phyloP scores from a whole-genome alignment of 768 basidiomycete genomes.

The Rhodotorula paludigena region DNA sequence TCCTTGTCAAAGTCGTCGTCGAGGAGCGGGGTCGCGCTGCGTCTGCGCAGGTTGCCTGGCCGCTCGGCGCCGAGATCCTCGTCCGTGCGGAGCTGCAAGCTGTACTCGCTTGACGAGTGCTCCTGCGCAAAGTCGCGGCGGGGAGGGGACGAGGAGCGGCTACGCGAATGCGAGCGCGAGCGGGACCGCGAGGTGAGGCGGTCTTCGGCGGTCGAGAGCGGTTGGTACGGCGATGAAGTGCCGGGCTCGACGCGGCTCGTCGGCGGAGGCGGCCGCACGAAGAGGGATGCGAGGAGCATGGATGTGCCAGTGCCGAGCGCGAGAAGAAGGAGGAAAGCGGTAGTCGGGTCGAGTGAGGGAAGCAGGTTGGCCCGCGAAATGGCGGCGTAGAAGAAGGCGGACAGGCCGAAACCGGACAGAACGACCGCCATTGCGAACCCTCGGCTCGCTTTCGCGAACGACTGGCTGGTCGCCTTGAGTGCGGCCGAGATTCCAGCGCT shows the following conservation, averaged over 20 bases:
- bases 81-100: neutral
- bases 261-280: slow-evolving; percentile 11
- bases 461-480: slow-evolving; percentile 16
- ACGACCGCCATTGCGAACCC: slow-evolving; percentile 30
- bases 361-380: slow-evolving; percentile 22
- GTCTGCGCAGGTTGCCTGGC: neutral
- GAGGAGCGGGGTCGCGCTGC: slow-evolving; percentile 11
- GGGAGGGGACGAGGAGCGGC: neutral
- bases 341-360: slow-evolving; percentile 21
- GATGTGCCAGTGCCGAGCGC: slow-evolving; percentile 4
- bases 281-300: slow-evolving; percentile 26
- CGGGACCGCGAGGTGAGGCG: neutral
- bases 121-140: neutral
- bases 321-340: slow-evolving; percentile 32
- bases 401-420: slow-evolving; percentile 21
- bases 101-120: neutral
- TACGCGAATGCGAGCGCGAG: slow-evolving; percentile 1
- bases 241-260: neutral
- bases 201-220: too few species aligned
- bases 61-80: neutral
- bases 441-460: slow-evolving; percentile 12
- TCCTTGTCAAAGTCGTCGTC: slow-evolving; percentile 3
- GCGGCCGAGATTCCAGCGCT: neutral
- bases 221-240: neutral
- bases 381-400: slow-evolving; percentile 34